Evolutionary conservation across 1,139 yeast species (phyloP).

Genomic region (Candida dubliniensis): DNA sequence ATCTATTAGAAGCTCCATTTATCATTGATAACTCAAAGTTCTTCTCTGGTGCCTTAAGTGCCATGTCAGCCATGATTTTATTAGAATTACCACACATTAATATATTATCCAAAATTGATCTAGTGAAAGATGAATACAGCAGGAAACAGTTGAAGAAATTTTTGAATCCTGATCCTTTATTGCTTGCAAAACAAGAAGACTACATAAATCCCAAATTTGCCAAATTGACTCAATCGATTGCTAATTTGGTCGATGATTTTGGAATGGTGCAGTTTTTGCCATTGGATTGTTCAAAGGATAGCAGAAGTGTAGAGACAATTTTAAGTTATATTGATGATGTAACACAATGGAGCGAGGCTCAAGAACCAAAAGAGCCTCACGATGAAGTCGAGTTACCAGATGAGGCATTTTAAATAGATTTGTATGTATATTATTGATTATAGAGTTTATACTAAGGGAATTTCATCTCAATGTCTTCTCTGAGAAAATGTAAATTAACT

Average conservation of each 20-base stretch:
- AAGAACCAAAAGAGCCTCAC: conserved; percentile 94
- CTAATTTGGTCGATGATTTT: conserved; percentile 89
- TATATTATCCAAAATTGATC: conserved; percentile 80
- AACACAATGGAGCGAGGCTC: conserved; percentile 96
- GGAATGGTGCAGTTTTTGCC: conserved; percentile 99
- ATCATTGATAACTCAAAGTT: conserved; percentile 87
- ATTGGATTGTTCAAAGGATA: conserved; percentile 75
- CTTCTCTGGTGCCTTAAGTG: conserved; percentile 92
- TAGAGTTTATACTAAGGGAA: no score
- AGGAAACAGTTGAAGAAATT: conserved; percentile 78
- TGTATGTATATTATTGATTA: neutral
- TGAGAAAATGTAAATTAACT: neutral
- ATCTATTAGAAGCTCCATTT: conserved; percentile 90
- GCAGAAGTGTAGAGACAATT: conserved; percentile 76
- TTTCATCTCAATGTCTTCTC: neutral
- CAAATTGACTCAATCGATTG: conserved; percentile 75
- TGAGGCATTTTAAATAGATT: conserved; percentile 14
- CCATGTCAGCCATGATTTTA: conserved; percentile 97
- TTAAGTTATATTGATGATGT: conserved; percentile 93
- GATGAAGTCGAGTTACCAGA: conserved; percentile 70
- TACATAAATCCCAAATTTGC: conserved; percentile 72
- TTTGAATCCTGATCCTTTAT: conserved; percentile 86
- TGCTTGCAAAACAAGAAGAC: conserved; percentile 44
- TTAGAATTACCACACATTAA: conserved; percentile 94
- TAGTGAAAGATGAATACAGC: conserved; percentile 73